Evolutionary conservation across 2,329 filamentous ascomycete genomes (phyloP), one percentile per base, ranked within the genome.

Genomic region (Trichoderma endophyticum): DNA sequence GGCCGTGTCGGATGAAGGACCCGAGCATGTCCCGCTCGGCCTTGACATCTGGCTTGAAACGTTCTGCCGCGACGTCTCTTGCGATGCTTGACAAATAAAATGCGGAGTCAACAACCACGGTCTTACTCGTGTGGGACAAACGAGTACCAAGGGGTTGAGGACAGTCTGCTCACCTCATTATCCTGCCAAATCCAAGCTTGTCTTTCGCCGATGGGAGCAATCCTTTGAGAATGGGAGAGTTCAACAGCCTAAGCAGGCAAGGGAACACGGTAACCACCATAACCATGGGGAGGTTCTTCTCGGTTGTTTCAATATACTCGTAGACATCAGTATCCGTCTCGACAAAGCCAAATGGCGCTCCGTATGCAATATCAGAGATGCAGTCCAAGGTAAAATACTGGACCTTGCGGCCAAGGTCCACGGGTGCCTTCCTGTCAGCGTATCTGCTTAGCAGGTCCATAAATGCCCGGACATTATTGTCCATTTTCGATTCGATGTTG

Each of bases 331-430:
- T 77, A 74, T 88, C 84, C 6, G 80, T 75, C n/a, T 82, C 81
- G 0, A 88, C 75, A 73, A 84, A 85, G 14, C 86, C 86, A 73
- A 88, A 87, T 0, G 82, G 77, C 64, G 84, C 75, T 12, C 87
- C 87, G 59, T 89, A 85, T 0, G 85, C 85, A 5, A 90, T 76
- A 57, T 84, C 83, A 39, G 83, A 86, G 73, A 90, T 87, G 51
- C 88, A 84, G 72, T 90, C 88, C 5, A 89, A 79, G 0, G 86
- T 87, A 70, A 89, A 85, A 79, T 82, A 88, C 56, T 87, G 85
- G 3, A 83, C 81, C 73, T 86, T 86, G 82, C 84, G 66, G 86
- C 71, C 74, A 34, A 77, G 64, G 67, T 77, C 75, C 8, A 77
- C 65, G 5, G 73, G 61, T 26, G 32, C 65, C 18, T 70, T 66